phyloP scores from a whole-genome alignment of 2,329 filamentous ascomycete genomes.

The Ophiognomonia clavigignenti-juglandacearum region DNA sequence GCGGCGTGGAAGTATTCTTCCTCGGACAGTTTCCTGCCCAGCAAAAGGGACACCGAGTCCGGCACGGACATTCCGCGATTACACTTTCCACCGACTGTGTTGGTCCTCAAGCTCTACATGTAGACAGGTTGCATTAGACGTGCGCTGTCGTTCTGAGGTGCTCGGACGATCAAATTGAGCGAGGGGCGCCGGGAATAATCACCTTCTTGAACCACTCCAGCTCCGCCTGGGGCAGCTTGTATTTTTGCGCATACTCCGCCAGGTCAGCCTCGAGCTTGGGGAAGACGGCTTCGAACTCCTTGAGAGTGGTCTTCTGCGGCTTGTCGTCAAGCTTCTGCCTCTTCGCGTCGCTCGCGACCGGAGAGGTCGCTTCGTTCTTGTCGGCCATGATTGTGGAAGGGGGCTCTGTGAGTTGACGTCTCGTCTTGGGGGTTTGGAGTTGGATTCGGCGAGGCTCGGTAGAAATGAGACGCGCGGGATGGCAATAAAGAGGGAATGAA shows the following conservation, averaged over 20 bases:
- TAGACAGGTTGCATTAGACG: conserved; percentile 13
- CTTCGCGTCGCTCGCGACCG: conserved; percentile 3
- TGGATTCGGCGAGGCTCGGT: too few species aligned
- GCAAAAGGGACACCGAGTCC: conserved; percentile 79
- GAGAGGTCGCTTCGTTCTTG: conserved; percentile 1
- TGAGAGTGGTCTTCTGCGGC: conserved; percentile 69
- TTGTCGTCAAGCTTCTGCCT: conserved; percentile 31
- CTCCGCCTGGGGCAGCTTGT: conserved; percentile 77
- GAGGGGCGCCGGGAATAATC: conserved; percentile 21
- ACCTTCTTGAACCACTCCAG: conserved; percentile 85
- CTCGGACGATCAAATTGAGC: conserved; percentile 11
- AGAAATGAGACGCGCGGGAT: too few species aligned
- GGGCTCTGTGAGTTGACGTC: too few species aligned
- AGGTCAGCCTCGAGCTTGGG: conserved; percentile 80
- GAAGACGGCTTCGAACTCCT: conserved; percentile 88
- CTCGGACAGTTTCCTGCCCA: conserved; percentile 64
- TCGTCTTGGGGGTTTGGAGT: too few species aligned
- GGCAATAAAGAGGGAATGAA: too few species aligned
- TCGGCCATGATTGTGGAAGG: not conserved
- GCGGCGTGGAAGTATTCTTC: conserved; percentile 86
- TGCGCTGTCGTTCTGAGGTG: not conserved
- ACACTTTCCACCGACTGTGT: conserved; percentile 92
- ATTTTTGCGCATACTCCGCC: conserved; percentile 70
- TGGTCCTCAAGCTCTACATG: conserved; percentile 71
- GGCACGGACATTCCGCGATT: conserved; percentile 98